phyloP scores from a whole-genome alignment of 2,329 filamentous ascomycete genomes.

The Penicillium crustosum region DNA sequence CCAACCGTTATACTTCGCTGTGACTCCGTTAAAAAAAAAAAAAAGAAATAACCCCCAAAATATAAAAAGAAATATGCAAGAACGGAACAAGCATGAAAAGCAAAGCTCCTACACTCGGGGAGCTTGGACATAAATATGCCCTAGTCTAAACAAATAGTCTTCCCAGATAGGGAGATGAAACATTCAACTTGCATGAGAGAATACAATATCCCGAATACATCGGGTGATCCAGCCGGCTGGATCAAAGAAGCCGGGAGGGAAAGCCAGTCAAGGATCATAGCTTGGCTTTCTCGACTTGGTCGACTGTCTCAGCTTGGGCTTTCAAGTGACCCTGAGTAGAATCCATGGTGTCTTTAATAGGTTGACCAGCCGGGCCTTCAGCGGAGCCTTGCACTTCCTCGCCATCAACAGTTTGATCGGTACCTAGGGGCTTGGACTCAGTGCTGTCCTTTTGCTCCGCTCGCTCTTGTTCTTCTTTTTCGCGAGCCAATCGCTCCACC shows the following conservation, averaged over 20 bases:
- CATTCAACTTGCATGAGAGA: background rate
- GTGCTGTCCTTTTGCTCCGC: constrained; percentile 73
- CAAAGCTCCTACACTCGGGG: background rate
- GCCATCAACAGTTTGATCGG: constrained; percentile 9
- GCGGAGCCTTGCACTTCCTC: constrained; percentile 21
- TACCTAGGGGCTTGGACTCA: constrained; percentile 55
- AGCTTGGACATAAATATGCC: background rate
- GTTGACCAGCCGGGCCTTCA: constrained; percentile 25
- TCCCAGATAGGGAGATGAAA: background rate
- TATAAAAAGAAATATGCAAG: constrained; percentile 10
- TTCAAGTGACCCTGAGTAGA: constrained; percentile 4
- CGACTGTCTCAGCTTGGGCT: background rate
- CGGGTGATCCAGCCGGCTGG: constrained; percentile 1
- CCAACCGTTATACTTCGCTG: constrained; percentile 20
- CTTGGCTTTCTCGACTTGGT: background rate
- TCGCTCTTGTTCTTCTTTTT: constrained; percentile 75
- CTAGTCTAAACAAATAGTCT: constrained; percentile 1
- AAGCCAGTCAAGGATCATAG: background rate
- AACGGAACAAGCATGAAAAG: constrained; percentile 5
- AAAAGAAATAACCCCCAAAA: constrained; percentile 9
- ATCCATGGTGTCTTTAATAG: constrained; percentile 18
- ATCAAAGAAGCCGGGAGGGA: background rate
- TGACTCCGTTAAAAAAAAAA: constrained; percentile 9
- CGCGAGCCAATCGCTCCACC: constrained; percentile 73
- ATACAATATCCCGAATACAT: background rate